Evolutionary conservation across 352 stramenopile genomes (phyloP).

Genomic region (Saprolegnia diclina): DNA sequence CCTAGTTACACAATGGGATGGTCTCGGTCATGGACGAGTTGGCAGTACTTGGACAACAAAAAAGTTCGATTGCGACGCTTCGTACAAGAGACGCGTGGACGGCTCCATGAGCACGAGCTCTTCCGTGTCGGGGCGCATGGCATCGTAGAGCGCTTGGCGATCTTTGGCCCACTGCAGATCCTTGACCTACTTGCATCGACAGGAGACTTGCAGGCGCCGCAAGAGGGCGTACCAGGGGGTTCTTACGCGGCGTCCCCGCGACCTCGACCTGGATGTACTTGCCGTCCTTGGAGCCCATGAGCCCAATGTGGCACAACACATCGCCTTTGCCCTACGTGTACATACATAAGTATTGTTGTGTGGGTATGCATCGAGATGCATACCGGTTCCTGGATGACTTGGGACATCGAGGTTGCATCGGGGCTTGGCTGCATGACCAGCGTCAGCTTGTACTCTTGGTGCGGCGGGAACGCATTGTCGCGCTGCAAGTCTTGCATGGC

Average conservation of each 20-base stretch:
- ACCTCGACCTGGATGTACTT: slow-evolving; percentile 67
- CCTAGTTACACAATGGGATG: neutral
- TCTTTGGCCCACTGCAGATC: slow-evolving; percentile 72
- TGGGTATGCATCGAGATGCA: neutral
- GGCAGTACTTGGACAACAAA: slow-evolving; percentile 43
- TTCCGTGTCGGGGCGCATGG: slow-evolving; percentile 55
- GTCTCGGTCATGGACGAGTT: neutral
- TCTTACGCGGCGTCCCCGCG: slow-evolving; percentile 57
- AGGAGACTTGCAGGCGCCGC: too few species aligned
- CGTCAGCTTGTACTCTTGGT: slow-evolving; percentile 82
- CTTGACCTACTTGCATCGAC: slow-evolving; percentile 35
- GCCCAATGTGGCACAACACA: slow-evolving; percentile 65
- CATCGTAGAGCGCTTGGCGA: slow-evolving; percentile 68
- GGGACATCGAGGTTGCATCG: slow-evolving; percentile 9
- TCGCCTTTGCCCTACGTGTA: slow-evolving; percentile 33
- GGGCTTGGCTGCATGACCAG: slow-evolving; percentile 48
- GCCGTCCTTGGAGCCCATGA: slow-evolving; percentile 54
- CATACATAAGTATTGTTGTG: slow-evolving; percentile 11
- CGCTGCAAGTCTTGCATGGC: slow-evolving; percentile 59
- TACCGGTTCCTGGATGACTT: neutral
- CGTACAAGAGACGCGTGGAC: slow-evolving; percentile 42
- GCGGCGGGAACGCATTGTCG: slow-evolving; percentile 36
- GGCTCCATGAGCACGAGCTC: slow-evolving; percentile 85
- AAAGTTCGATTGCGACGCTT: slow-evolving; percentile 85
- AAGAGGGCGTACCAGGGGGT: slow-evolving; percentile 43